Evolutionary conservation across 164 flowering plant species (phyloP), one percentile per base, ranked within the genome.

Genomic region (Santalum album): DNA sequence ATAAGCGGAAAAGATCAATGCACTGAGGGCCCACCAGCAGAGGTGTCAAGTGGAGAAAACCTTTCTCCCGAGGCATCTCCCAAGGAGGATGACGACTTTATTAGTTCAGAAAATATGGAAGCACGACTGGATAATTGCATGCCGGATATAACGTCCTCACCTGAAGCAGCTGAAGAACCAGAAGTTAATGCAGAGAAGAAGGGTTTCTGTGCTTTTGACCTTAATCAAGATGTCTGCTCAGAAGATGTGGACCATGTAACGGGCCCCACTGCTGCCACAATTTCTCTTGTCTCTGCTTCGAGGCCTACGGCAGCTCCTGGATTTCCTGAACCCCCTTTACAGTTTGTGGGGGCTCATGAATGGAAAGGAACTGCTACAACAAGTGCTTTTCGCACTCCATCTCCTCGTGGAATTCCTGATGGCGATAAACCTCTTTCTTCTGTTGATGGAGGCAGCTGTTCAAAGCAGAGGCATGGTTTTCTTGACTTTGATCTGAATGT

Each of bases 301-400:
- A 81, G 81, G 59, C 75, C 75, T 14, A 71, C 74, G 3, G 69
- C 71, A 21, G 70, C 69, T 64, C 56, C 84, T 65, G 81, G 77
- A 47, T 65, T 73, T 45, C 86, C 87, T 22, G 60, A 44, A 50
- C 59, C 76, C 12, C 86, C 84, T 36, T 58, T 79, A 36, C 80
- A 77, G 61, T 83, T 86, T 67, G 85, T 72, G 63, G 96, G 91
- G 29, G 59, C 79, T 47, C 78, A 70, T 65, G 92, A 84, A 24
- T 88, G 87, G 92, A 86, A 76, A 70, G 86, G 87, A 7, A 74
- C 83, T 65, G 90, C 90, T 36, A 76, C 74, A 35, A 82, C 87
- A 21, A 82, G 90, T 73, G 96, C 92, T 53, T 84, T 83, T 57
- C 88, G 83, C 18, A 87, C 90, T 12, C 86, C 95, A 52, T 83